Evolutionary conservation across 441 rosid species (phyloP).

Genomic region (Populus hybrid): DNA sequence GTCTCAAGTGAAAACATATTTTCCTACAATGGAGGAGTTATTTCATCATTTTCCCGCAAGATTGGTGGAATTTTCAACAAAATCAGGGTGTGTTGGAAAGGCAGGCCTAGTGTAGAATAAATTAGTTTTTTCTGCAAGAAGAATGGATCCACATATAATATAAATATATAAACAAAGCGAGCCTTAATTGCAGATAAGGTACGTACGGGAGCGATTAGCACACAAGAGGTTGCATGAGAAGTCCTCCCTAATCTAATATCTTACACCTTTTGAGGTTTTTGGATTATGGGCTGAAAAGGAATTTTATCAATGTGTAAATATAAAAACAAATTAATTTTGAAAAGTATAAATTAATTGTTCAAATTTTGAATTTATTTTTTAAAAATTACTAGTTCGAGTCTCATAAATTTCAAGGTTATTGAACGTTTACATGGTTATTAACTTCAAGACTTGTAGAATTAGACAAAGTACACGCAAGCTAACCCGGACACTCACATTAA

Average conservation of each 20-base stretch:
- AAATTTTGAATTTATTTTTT: no score
- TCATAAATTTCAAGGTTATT: no score
- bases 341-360: no score
- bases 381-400: no score
- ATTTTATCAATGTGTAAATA: no score
- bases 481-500: no score
- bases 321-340: no score
- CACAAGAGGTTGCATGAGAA: not conserved
- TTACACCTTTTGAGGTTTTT: not conserved
- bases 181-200: not conserved
- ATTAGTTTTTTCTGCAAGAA: not conserved
- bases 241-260: not conserved
- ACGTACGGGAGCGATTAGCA: not conserved
- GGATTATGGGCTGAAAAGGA: not conserved
- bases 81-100: not conserved
- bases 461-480: rapidly evolving
- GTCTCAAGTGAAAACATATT: not conserved
- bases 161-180: not conserved
- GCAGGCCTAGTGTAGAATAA: not conserved
- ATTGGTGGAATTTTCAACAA: not conserved
- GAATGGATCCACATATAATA: not conserved
- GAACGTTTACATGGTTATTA: rapidly evolving
- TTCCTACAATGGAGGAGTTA: not conserved
- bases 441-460: no score
- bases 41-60: not conserved